Evolutionary conservation across 2,329 filamentous ascomycete species (phyloP).

Genomic region (Botrytis fabae): DNA sequence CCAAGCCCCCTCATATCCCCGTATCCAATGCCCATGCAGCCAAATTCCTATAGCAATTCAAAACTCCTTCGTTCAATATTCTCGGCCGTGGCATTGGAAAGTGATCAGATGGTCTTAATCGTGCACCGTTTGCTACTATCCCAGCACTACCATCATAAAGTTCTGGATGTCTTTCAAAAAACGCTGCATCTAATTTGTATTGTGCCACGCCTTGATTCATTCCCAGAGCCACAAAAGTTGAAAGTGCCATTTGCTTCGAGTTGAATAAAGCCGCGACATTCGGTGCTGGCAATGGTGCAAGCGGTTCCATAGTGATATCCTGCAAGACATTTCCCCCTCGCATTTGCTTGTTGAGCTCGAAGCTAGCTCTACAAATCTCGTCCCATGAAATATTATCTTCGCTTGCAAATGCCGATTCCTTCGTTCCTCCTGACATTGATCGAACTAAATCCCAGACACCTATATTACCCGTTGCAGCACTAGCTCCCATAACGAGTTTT

Average conservation of each 20-base stretch:
- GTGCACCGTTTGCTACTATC: constrained; percentile 13
- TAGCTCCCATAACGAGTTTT: constrained; percentile 4
- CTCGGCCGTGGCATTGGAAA: not conserved
- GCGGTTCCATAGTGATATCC: not conserved
- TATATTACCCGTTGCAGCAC: constrained; percentile 11
- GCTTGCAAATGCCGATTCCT: not conserved
- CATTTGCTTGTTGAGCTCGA: constrained; percentile 11
- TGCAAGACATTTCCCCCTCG: not conserved
- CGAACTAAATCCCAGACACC: constrained; percentile 14
- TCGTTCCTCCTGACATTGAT: not conserved
- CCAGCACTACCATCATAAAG: constrained; percentile 12
- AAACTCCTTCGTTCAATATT: not conserved
- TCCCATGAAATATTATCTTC: not conserved
- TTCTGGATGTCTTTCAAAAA: constrained; percentile 22
- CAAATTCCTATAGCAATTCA: not conserved
- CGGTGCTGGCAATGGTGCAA: constrained; percentile 10
- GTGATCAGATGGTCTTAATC: not conserved
- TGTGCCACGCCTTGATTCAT: constrained; percentile 4
- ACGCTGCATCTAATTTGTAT: constrained; percentile 16
- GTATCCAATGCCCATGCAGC: not conserved
- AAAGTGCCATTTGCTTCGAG: constrained; percentile 1
- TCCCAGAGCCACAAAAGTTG: constrained; percentile 2
- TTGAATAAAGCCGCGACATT: constrained; percentile 9
- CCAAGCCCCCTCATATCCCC: not conserved
- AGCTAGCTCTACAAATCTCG: constrained; percentile 9